A percentile compares a stretch with the other conserved stretches of the same genome.
These are phyloP conservation scores for Sparassis latifolia DNA, from an alignment of 1,284 basidiomycete genomes.

Conservation along the genomic window DNA sequence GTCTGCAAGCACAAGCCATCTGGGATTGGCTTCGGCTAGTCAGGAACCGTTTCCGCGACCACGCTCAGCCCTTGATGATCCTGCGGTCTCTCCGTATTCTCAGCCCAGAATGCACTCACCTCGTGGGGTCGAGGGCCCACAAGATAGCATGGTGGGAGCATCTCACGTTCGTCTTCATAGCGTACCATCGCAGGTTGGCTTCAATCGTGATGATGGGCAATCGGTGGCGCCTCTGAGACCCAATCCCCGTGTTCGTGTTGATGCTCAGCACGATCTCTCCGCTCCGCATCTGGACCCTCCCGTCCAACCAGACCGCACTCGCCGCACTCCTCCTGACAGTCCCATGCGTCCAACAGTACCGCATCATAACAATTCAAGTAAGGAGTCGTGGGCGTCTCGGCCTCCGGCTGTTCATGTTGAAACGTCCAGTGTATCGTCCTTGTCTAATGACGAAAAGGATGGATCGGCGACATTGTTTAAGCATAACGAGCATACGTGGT, in stretches of 20 bases:
- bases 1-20: not conserved
- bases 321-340: conserved; percentile 46
- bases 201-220: conserved; percentile 3
- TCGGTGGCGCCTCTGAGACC: conserved; percentile 1
- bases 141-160: too few relatives aligned
- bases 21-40: conserved; percentile 1
- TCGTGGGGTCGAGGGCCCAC: too few relatives aligned
- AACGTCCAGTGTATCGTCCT: not conserved
- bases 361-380: not conserved
- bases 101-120: conserved; percentile 8
- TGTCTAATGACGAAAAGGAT: conserved; percentile 7
- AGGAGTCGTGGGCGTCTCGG: not conserved
- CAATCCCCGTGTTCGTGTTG: not conserved
- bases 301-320: conserved; percentile 3
- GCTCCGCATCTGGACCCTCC: not conserved
- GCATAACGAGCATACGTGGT: conserved; percentile 11
- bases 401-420: not conserved
- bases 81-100: conserved; percentile 35
- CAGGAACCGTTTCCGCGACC: conserved; percentile 54
- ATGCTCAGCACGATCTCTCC: conserved; percentile 6
- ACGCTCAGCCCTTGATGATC: conserved; percentile 47
- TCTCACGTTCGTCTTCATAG: not conserved
- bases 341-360: conserved; percentile 25
- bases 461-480: conserved; percentile 7
- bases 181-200: not conserved